Evolutionary conservation across 2,329 filamentous ascomycete genomes (phyloP).

Genomic region (Xylariaceae sp.): DNA sequence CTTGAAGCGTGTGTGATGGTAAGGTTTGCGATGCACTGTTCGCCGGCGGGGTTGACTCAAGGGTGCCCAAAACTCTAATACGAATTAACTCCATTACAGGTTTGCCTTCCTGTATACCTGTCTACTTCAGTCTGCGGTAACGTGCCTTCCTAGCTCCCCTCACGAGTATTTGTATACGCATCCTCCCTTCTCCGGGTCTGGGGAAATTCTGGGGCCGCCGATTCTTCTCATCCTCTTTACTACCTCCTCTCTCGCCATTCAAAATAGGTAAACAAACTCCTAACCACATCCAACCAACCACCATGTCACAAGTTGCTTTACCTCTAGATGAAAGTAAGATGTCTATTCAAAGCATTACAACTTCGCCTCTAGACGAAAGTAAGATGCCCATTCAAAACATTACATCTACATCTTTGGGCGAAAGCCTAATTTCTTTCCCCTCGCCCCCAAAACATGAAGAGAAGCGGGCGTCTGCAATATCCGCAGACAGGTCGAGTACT

Average conservation of each 20-base stretch:
- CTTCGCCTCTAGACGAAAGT: background rate
- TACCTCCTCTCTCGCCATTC: background rate
- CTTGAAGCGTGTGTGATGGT: background rate
- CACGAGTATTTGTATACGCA: background rate
- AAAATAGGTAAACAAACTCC: background rate
- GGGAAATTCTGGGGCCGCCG: background rate
- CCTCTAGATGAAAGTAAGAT: background rate
- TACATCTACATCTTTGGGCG: background rate
- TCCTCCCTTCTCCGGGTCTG: background rate
- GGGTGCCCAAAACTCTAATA: slow-evolving; percentile 18
- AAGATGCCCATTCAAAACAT: background rate
- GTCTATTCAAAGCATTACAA: background rate
- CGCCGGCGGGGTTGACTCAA: background rate
- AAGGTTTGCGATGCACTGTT: background rate
- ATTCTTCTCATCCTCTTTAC: background rate
- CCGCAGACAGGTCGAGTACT: background rate
- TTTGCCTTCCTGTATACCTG: slow-evolving; percentile 1
- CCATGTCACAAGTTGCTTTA: background rate
- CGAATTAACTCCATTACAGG: background rate
- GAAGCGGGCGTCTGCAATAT: background rate
- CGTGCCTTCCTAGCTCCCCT: background rate
- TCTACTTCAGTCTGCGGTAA: slow-evolving; percentile 6
- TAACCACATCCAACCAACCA: background rate
- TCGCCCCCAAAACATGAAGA: slow-evolving; percentile 6
- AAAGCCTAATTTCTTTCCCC: background rate